Evolutionary conservation across 2,329 filamentous ascomycete species (phyloP).

Genomic region (Xylogone sp.): DNA sequence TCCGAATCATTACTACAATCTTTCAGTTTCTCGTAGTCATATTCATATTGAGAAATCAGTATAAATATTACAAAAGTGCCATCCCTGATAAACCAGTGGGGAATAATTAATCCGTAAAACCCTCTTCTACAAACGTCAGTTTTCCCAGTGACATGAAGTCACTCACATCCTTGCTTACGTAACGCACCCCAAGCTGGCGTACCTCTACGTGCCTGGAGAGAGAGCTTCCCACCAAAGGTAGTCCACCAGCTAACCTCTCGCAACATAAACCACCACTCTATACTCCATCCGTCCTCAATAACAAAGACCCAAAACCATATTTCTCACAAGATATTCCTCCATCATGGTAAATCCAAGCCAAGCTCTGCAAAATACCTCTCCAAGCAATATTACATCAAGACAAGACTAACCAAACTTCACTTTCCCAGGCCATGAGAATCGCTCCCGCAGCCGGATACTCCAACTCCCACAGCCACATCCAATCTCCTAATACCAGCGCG

Average conservation of each 20-base stretch:
- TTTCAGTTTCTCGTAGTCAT: too few species aligned
- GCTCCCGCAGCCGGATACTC: conserved; percentile 67
- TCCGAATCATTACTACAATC: too few species aligned
- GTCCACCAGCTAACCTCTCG: conserved; percentile 8
- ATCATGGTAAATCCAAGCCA: conserved; percentile 20
- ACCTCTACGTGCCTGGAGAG: conserved; percentile 17
- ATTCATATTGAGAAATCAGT: too few species aligned
- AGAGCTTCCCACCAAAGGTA: not conserved
- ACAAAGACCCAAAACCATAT: not conserved
- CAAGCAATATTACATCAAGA: too few species aligned
- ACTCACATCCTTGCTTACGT: not conserved
- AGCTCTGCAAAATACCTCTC: too few species aligned
- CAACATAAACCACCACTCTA: conserved; percentile 3
- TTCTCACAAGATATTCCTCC: conserved; percentile 1
- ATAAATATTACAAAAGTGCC: too few species aligned
- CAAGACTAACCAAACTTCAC: conserved; percentile 1
- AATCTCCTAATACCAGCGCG: conserved; percentile 59
- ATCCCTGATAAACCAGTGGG: too few species aligned
- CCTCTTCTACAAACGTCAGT: too few species aligned
- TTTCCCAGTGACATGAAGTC: not conserved
- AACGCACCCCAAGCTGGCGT: not conserved
- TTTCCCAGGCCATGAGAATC: conserved; percentile 77
- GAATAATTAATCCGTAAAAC: too few species aligned
- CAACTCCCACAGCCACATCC: conserved; percentile 60
- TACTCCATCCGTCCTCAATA: not conserved